phyloP scores from a whole-genome alignment of 148 eudicot genomes.

The Linanthus parryae region DNA sequence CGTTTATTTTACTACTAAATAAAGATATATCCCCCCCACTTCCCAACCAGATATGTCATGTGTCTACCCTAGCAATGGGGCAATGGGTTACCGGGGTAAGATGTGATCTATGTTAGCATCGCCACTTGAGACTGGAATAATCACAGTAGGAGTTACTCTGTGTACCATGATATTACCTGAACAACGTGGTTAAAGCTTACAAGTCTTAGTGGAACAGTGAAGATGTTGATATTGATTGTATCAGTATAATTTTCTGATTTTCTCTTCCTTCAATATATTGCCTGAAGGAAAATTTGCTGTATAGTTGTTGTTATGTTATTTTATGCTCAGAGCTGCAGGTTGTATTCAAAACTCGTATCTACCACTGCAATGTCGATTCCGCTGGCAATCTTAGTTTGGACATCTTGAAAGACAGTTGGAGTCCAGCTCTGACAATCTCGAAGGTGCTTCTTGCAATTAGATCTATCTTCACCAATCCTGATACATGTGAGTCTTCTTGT shows the following conservation, averaged over 20 bases:
- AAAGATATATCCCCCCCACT: no score
- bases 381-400: conserved; percentile 65
- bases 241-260: background rate
- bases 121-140: no score
- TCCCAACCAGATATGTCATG: no score
- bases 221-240: no score
- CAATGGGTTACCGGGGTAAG: no score
- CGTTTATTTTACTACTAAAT: no score
- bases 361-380: conserved; percentile 92
- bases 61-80: no score
- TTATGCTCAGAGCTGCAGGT: conserved; percentile 54
- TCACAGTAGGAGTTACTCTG: no score
- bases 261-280: background rate
- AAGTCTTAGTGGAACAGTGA: background rate
- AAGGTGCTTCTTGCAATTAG: conserved; percentile 65
- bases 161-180: no score
- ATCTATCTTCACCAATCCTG: conserved; percentile 64
- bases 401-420: conserved; percentile 86
- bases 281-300: background rate
- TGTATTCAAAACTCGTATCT: conserved; percentile 79
- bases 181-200: background rate
- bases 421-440: conserved; percentile 89
- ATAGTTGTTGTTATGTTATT: conserved; percentile 13
- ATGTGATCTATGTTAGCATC: no score
- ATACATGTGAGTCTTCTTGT: conserved; percentile 51